Evolutionary conservation across 2,329 filamentous ascomycete species (phyloP).

Genomic region (Gaeumannomyces sp.): DNA sequence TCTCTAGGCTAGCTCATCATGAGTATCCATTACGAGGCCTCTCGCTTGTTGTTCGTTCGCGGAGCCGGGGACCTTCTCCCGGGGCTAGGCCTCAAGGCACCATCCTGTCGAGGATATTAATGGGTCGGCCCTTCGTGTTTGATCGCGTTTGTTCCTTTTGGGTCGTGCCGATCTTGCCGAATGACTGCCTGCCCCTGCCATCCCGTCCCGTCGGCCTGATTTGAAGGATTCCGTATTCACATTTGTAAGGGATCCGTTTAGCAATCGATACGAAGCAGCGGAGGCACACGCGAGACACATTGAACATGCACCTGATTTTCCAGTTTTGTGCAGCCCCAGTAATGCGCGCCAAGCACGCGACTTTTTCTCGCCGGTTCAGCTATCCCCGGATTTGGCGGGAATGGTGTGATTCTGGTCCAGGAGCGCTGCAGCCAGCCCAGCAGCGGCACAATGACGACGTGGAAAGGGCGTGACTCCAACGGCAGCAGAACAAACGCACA

Average conservation of each 20-base stretch:
- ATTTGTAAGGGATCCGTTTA: not conserved
- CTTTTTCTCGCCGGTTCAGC: not conserved
- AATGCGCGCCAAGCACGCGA: not conserved
- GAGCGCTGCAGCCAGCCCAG: not conserved
- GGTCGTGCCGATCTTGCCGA: not conserved
- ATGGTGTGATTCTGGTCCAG: not conserved
- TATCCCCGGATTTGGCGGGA: not conserved
- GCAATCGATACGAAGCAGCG: too few relatives aligned
- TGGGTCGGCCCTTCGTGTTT: not conserved
- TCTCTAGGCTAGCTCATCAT: not conserved
- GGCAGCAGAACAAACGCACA: not conserved
- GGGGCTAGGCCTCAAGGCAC: not conserved
- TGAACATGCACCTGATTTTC: too few relatives aligned
- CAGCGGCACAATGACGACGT: not conserved
- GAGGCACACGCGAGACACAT: not conserved
- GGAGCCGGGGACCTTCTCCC: not conserved
- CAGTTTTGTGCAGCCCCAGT: too few relatives aligned
- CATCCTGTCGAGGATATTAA: not conserved
- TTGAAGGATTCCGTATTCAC: not conserved
- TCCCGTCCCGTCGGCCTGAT: not conserved
- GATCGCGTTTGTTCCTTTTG: not conserved
- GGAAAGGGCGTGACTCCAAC: not conserved
- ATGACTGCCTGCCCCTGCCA: not conserved
- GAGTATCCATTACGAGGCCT: not conserved
- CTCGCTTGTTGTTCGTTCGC: not conserved